These are phyloP conservation scores for Moricandia moricandioides DNA, from an alignment of 345 rosid species.

Conservation along the genomic window DNA sequence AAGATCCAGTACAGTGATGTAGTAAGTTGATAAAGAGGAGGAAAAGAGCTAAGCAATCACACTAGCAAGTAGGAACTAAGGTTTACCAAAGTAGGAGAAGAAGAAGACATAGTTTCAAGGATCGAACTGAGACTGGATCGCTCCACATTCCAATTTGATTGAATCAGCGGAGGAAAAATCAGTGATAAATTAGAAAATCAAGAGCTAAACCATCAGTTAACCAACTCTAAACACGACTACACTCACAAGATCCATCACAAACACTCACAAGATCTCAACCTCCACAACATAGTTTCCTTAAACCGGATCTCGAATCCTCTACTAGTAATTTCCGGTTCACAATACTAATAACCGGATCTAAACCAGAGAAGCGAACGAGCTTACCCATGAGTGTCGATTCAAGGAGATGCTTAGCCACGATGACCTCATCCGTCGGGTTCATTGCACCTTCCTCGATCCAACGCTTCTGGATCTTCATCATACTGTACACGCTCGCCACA, in stretches of 20 bases:
- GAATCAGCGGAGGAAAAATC: neutral
- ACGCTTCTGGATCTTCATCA: constrained; percentile 63
- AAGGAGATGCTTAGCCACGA: constrained; percentile 70
- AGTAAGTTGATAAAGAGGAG: too few species aligned
- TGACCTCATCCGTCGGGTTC: constrained; percentile 86
- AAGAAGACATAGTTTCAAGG: too few species aligned
- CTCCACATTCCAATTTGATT: neutral
- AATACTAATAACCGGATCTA: neutral
- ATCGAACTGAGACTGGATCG: too few species aligned
- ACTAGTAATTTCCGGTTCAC: neutral
- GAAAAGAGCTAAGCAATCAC: too few species aligned
- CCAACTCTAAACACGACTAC: neutral
- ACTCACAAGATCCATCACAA: constrained; percentile 17
- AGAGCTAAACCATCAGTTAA: neutral
- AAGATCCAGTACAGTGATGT: too few species aligned
- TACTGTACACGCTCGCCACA: constrained; percentile 56
- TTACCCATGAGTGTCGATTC: constrained; percentile 94
- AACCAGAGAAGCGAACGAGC: neutral
- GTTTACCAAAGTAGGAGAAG: too few species aligned
- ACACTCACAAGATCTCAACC: constrained; percentile 6
- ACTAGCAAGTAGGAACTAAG: too few species aligned
- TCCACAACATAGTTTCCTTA: constrained; percentile 12
- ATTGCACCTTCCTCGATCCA: constrained; percentile 53
- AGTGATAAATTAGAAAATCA: neutral
- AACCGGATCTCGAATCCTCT: constrained; percentile 26